phyloP scores from a whole-genome alignment of 495 filamentous ascomycete species.

The Trichoderma virens region DNA sequence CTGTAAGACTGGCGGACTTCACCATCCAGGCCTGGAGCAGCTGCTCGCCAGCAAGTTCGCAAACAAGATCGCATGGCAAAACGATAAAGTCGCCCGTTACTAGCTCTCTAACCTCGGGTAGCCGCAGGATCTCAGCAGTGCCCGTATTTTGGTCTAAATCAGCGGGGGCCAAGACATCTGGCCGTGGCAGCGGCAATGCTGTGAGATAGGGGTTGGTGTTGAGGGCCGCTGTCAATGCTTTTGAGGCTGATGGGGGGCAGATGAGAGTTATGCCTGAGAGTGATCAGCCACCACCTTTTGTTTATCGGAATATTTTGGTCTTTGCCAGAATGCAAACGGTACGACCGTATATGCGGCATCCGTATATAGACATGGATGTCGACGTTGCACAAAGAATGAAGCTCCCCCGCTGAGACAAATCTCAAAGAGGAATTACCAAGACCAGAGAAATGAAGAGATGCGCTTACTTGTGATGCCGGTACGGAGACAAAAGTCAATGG shows the following conservation, averaged over 20 bases:
- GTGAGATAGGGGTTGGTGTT: conserved; percentile 84
- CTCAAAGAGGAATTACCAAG: conserved; percentile 11
- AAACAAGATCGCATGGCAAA: conserved; percentile 88
- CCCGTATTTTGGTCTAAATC: conserved; percentile 69
- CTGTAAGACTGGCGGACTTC: conserved; percentile 57
- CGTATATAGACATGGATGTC: too few relatives aligned
- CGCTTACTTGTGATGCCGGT: conserved; percentile 69
- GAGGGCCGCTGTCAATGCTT: conserved; percentile 67
- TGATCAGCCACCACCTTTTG: neutral
- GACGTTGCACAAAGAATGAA: too few relatives aligned
- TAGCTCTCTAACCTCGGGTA: conserved; percentile 59
- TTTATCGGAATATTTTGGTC: neutral
- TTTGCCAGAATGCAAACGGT: neutral
- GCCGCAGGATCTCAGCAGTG: conserved; percentile 82
- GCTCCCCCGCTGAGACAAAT: neutral
- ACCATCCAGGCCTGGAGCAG: conserved; percentile 91
- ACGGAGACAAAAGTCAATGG: conserved; percentile 81
- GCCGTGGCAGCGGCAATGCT: conserved; percentile 63
- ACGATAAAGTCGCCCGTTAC: conserved; percentile 84
- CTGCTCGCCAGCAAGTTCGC: conserved; percentile 74
- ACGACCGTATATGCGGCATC: too few relatives aligned
- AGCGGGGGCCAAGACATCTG: conserved; percentile 66
- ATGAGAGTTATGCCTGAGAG: conserved; percentile 70
- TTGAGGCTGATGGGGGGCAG: conserved; percentile 64
- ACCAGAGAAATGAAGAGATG: neutral